Base-by-base conservation (phyloP, 441 rosid genomes). In the Erodium moschatum region DNA sequence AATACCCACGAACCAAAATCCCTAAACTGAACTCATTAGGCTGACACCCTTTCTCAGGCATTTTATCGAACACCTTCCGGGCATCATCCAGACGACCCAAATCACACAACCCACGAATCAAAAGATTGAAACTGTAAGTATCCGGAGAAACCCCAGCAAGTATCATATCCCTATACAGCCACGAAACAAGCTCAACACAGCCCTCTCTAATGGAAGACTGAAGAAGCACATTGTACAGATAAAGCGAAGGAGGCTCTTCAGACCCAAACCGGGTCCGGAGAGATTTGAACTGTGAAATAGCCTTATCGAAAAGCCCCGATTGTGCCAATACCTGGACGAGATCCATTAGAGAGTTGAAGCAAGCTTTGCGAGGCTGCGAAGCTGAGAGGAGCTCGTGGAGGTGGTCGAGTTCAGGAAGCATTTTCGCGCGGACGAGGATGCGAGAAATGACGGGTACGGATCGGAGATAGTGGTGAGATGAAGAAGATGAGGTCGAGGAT, bases 11-110 rank as follows among this genome's bases (percentile, higher is more conserved):
- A 76, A 89, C 80, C 91, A 94, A 81, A 69, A 89, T 80, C 60
- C 92, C 96, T 70, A 85, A 82, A 85, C 85, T 94, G 72, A 79
- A 91, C 79, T 87, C 91, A 77, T 94, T 89, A 18, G 97, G 97
- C 16, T 63, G 16, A 68, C 96, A 91, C 11, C 89, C 90, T 76
- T 83, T 91, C 24, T 85, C 89, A 54, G 83, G 69, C 96, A 93
- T 91, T 86, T 83, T 91, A 69, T 88, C 97, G 68, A 91, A 89
- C 91, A 94, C 54, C 73, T 83, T 76, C 54, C 84, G 78, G n/a
- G 97, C 98, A 68, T 85, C 90, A 6, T 79, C 86, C 76, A 89
- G 76, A 65, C 83, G 81, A 67, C 84, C 92, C n/a, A 76, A 78
- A 81, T 89, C 89, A 75, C 96, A 86, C 0, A 94, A 77, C 19